These are phyloP conservation scores for Gilbertella persicaria DNA, from an alignment of 371 early-diverging fungal species.

Conservation along the genomic window DNA sequence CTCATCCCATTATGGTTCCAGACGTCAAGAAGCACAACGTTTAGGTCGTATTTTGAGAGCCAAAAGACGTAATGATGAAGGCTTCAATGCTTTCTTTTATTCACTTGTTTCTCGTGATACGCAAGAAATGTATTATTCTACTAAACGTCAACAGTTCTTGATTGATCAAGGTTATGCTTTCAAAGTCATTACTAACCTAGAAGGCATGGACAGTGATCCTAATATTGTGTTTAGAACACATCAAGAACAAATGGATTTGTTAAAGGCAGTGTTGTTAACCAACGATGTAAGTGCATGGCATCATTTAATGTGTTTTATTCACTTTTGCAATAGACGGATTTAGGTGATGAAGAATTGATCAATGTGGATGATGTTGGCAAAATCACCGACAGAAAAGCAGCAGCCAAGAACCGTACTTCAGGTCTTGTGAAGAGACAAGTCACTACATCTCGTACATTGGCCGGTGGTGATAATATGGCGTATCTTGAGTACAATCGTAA, in stretches of 20 bases:
- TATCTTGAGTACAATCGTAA: conserved; percentile 78
- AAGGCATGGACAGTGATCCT: conserved; percentile 75
- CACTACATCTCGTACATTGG: conserved; percentile 78
- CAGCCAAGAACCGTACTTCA: conserved; percentile 34
- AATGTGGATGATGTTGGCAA: conserved; percentile 45
- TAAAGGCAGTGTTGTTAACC: conserved; percentile 86
- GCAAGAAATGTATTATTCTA: conserved; percentile 99
- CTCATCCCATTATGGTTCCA: conserved; percentile 98
- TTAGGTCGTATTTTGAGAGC: conserved; percentile 97
- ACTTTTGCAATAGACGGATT: conserved; percentile 45
- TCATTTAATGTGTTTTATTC: conserved; percentile 20
- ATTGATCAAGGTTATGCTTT: conserved; percentile 99
- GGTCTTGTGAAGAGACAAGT: conserved; percentile 45
- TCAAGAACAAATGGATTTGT: conserved; percentile 84
- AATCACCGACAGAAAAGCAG: conserved; percentile 46
- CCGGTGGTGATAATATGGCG: conserved; percentile 95
- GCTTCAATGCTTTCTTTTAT: conserved; percentile 98
- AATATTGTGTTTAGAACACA: conserved; percentile 77
- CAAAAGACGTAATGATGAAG: conserved; percentile 96
- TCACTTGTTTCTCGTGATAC: conserved; percentile 98
- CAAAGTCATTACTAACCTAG: conserved; percentile 89
- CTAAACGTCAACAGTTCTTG: conserved; percentile 98
- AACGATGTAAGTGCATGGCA: conserved; percentile 57
- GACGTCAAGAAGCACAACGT: conserved; percentile 99
- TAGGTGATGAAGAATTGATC: conserved; percentile 60